Evolutionary conservation across 495 filamentous ascomycete genomes (phyloP), one percentile per base, ranked within the genome.

Genomic region (Platismatia glauca): DNA sequence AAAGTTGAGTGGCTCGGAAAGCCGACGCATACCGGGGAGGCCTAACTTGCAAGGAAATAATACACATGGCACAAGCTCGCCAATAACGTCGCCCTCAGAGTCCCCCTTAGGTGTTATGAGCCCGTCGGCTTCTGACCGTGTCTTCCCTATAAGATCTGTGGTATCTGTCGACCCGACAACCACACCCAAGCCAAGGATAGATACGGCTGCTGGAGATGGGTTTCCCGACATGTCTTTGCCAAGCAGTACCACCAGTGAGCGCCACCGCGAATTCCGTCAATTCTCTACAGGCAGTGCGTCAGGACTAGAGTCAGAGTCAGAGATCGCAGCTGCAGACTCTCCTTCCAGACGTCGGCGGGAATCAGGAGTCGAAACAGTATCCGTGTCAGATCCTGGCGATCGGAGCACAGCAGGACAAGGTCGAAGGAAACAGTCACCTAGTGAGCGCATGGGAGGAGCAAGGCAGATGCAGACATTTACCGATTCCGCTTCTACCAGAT

Each of bases 71-170:
- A 27, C 29, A 5, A 57, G 37, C 27, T 62, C 67, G 33, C 58
- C 67, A 50, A 60, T 48, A 7, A 37, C 60, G 3, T 31, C n/a
- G 44, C 39, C 57, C 20, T 53, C 50, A 29, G 57, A 67, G 12
- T 64, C 62, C 9, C 61, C 59, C 0, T 76, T 74, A 35, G 67
- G 64, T 9, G 62, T 64, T 35, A 71, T 82, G 50, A 78, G 74
- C 41, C 75, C 76, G 31, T 75, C 75, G 48, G 70, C 71, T 22
- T 73, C 78, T 12, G 88, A 93, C 67, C 81, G 88, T 33, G 86
- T 95, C 27, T 95, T 91, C 62, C 90, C 90, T 16, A 88, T 95
- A n/a, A 82, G 87, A 41, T 92, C 88, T 16, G 85, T 89, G 33
- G 82, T 95, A 31, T 88, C 85, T 13, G 86, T 95, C 34, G 85